phyloP scores from a whole-genome alignment of 1,284 basidiomycete species.

The Malassezia caprae region DNA sequence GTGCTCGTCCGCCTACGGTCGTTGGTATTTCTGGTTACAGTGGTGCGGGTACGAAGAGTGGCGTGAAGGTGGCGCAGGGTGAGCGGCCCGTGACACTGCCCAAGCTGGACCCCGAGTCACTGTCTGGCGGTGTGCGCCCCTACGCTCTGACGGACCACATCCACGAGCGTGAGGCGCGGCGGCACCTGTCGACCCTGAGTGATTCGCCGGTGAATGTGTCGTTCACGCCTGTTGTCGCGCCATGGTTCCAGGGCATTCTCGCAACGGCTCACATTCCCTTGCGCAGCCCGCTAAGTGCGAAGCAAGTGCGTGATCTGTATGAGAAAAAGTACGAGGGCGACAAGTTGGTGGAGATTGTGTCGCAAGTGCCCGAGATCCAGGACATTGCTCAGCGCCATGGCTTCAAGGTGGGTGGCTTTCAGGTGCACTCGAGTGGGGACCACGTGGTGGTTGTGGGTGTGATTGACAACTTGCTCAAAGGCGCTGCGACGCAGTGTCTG shows the following conservation, averaged over 20 bases:
- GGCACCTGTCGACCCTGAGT: constrained; percentile 63
- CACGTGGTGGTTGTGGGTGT: constrained; percentile 70
- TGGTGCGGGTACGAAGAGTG: constrained; percentile 76
- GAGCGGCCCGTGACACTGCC: constrained; percentile 56
- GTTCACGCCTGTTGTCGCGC: constrained; percentile 77
- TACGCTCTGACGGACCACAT: constrained; percentile 94
- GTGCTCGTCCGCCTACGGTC: constrained; percentile 65
- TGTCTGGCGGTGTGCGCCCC: constrained; percentile 66
- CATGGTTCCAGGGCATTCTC: constrained; percentile 95
- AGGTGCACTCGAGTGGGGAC: constrained; percentile 77
- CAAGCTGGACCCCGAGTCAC: constrained; percentile 67
- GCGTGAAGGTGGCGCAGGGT: constrained; percentile 18
- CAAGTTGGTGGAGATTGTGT: constrained; percentile 60
- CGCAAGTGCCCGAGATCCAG: constrained; percentile 64
- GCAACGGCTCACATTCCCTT: constrained; percentile 75
- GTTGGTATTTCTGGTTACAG: constrained; percentile 90
- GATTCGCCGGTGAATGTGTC: constrained; percentile 57
- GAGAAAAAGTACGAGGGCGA: constrained; percentile 67
- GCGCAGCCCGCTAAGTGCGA: constrained; percentile 57
- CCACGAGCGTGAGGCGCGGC: constrained; percentile 85
- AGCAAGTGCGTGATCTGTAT: constrained; percentile 65
- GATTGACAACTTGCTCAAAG: constrained; percentile 89
- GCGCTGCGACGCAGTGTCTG: constrained; percentile 92
- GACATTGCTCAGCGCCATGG: constrained; percentile 75
- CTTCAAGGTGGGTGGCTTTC: constrained; percentile 82